Evolutionary conservation across 345 rosid species (phyloP).

Genomic region (Carallia pectinifolia): DNA sequence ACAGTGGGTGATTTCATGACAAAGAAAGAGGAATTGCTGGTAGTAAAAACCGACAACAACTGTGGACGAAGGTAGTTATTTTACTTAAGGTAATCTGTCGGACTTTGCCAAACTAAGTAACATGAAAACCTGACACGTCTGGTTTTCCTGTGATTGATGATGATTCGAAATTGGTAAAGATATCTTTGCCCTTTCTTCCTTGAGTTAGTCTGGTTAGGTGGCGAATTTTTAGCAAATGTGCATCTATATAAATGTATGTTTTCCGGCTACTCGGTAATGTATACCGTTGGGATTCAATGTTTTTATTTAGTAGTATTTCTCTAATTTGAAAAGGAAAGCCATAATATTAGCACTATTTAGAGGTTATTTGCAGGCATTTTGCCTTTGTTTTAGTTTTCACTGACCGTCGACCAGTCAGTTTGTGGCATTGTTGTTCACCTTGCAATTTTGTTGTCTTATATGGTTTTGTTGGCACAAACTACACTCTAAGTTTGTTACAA

Average conservation of each 20-base stretch:
- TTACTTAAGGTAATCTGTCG: slow-evolving; percentile 1
- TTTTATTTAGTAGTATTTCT: too few species aligned
- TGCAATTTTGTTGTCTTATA: not conserved
- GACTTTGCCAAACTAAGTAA: not conserved
- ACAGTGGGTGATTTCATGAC: slow-evolving; percentile 95
- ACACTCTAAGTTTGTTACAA: not conserved
- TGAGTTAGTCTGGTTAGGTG: too few species aligned
- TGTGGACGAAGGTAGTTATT: slow-evolving; percentile 72
- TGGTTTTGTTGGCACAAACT: not conserved
- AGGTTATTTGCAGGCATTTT: too few species aligned
- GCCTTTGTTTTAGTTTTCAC: too few species aligned
- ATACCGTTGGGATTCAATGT: too few species aligned
- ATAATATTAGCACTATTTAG: too few species aligned
- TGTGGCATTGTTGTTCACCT: not conserved
- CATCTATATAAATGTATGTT: too few species aligned
- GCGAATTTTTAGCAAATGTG: too few species aligned
- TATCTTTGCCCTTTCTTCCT: too few species aligned
- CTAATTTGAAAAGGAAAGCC: too few species aligned
- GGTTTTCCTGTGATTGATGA: slow-evolving; percentile 93
- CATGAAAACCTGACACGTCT: slow-evolving; percentile 13
- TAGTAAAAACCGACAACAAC: slow-evolving; percentile 69
- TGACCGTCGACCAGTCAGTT: too few species aligned
- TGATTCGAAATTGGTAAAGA: slow-evolving; percentile 76
- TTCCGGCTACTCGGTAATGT: too few species aligned
- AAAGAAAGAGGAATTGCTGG: slow-evolving; percentile 53